These are phyloP conservation scores for Dryas drummondii DNA, from an alignment of 306 rosid species.

Conservation along the genomic window DNA sequence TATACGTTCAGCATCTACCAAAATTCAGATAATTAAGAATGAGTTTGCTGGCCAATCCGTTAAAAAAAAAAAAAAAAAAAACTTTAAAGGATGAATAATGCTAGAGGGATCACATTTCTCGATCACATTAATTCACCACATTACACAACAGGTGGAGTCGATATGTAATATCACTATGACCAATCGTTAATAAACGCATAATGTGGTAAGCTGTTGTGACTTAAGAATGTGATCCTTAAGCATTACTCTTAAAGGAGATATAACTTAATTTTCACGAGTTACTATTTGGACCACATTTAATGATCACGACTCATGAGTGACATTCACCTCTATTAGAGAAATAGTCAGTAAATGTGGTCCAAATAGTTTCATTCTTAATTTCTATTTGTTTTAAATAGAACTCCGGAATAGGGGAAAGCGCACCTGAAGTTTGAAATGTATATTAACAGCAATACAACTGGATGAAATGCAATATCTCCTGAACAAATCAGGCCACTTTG, in stretches of 20 bases:
- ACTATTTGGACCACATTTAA: too few relatives aligned
- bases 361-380: neutral
- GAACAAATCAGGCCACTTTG: too few relatives aligned
- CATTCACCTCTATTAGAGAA: too few relatives aligned
- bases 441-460: too few relatives aligned
- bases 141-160: neutral
- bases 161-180: neutral
- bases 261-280: slow-evolving; percentile 9
- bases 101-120: neutral
- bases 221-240: too few relatives aligned
- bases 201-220: too few relatives aligned
- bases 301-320: too few relatives aligned
- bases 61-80: slow-evolving; percentile 23
- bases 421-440: slow-evolving; percentile 50
- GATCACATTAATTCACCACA: neutral
- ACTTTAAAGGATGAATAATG: neutral
- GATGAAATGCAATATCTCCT: too few relatives aligned
- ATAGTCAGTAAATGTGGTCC: neutral
- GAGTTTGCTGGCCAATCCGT: slow-evolving; percentile 16
- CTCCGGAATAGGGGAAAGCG: slow-evolving; percentile 3
- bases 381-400: slow-evolving; percentile 1
- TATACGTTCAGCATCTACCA: slow-evolving; percentile 70
- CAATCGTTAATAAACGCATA: neutral
- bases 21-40: slow-evolving; percentile 14
- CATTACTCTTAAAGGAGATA: too few relatives aligned